Evolutionary conservation across 164 flowering plant genomes (phyloP), one percentile per base, ranked within the genome.

Genomic region (Stephania cephalantha): DNA sequence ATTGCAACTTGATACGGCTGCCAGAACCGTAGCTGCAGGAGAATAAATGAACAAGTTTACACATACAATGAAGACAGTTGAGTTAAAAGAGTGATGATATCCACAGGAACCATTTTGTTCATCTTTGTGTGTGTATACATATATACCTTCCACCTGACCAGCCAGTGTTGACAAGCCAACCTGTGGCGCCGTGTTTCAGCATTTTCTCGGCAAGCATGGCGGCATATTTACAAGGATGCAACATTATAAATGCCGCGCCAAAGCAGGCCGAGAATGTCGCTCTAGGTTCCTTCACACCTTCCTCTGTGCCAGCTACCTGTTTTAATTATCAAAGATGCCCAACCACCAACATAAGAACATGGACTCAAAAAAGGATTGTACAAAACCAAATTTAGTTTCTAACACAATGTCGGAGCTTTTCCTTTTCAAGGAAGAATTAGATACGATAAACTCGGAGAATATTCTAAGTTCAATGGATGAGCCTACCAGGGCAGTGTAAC

Each of bases 131-230:
- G 13, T 58, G 15, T 66, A 50, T 35, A 8, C 85, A 22, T 66
- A 50, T 35, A 8, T 86, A 95, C 99, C 99, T 94, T 82, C 99
- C 99, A 78, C 93, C 99, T 2, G 98, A 92, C 99, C 99, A 96
- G 71, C 99, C 99, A 6, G 99, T 96, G 91, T 96, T 96, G 69
- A 96, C 99, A 29, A 96, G 99, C 99, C 99, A 96, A 35, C 93
- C 99, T 0, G 99, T 96, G 31, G 99, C 97, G 1, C 99, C 97
- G 53, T 94, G 95, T 79, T 85, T 86, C 85, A 87, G 86, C 99
- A 96, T 96, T 81, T 96, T 96, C 77, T 91, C 95, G 75, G 99
- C 98, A 58, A 96, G 83, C 99, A 96, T 92, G 15, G 97, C 97
- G 22, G 98, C 99, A 77, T 96, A 96, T 80, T 88, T 89, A 30